Percentiles rank a stretch among this genome's conserved stretches.
Conservation (phyloP, 2,329 filamentous ascomycete species). For the Ophiostoma piceae region DNA sequence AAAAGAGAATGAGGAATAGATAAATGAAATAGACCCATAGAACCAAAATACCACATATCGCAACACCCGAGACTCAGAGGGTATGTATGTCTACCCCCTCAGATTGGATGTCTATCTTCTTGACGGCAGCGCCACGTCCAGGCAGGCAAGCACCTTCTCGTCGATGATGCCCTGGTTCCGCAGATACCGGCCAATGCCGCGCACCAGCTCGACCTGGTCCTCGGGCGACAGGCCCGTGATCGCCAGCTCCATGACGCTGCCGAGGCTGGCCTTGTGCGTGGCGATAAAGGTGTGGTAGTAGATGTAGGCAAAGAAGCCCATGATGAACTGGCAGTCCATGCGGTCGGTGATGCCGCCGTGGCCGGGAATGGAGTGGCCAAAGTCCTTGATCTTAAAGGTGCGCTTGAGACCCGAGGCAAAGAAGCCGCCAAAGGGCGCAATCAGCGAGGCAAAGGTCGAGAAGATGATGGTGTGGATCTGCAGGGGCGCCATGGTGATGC, state of each 20-base stretch:
- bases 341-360: conserved; percentile 97
- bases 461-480: conserved; percentile 89
- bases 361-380: conserved; percentile 94
- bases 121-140: conserved; percentile 27
- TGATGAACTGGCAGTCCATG: conserved; percentile 99
- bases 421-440: conserved; percentile 96
- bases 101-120: conserved; percentile 21
- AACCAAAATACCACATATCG: conserved; percentile 15
- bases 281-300: conserved; percentile 98
- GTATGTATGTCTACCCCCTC: no score
- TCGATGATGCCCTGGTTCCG: conserved; percentile 55
- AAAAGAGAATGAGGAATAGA: neutral
- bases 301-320: conserved; percentile 97
- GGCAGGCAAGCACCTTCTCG: conserved; percentile 30
- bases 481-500: conserved; percentile 75
- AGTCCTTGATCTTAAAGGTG: conserved; percentile 99
- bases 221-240: conserved; percentile 83
- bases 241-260: conserved; percentile 81
- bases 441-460: conserved; percentile 89
- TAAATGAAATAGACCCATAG: neutral
- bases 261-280: conserved; percentile 76
- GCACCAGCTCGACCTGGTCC: conserved; percentile 80
- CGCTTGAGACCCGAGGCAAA: conserved; percentile 97
- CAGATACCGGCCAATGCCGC: conserved; percentile 58
- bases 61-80: neutral